Evolutionary conservation across 352 stramenopile genomes (phyloP), one percentile per base, ranked within the genome.

Genomic region (Globisporangium recalcitrans): DNA sequence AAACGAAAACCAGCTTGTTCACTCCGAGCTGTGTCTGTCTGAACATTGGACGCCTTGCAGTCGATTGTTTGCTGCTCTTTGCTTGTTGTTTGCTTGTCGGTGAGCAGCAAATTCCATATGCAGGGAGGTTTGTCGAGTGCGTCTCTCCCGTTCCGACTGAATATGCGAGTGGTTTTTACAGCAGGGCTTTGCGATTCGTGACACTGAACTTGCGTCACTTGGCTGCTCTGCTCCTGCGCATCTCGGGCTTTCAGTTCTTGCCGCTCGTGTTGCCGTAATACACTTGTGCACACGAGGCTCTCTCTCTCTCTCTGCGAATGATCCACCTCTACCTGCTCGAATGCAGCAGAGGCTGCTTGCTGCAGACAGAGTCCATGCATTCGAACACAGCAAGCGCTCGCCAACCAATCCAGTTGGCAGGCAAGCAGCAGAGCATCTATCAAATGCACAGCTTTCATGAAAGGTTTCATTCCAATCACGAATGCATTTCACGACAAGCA

Each of bases 1-100:
- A 55, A 55, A 55, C 48, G 26, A 38, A 55, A 55, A 55, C n/a
- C 48, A 55, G 26, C 26, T 26, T 55, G 48, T 38, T 38, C 14
- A n/a, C 14, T 21, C 26, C 8, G 16, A 36, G 48, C 48, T 38
- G 48, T 55, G 48, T 55, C 26, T 55, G 26, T 55, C 48, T 55
- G 48, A 6, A 55, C 48, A 24, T n/a, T 38, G 26, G 6, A 19
- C n/a, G n/a, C 22, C 13, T 54, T 19, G 26, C 1, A 26, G 5
- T n/a, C 8, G 48, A 38, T 38, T 55, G 16, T 26, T 53, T 52
- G 11, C 24, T 48, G 19, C 40, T 26, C 24, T 11, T 52, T 51
- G n/a, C 13, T 32, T 52, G 46, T 11, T 52, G 24, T 32, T 52
- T 52, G 44, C 10, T 14, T 49, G 42, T 8, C 13, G 42, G n/a